Evolutionary conservation across 2,329 filamentous ascomycete species (phyloP).

Genomic region (Ophiocordyceps camponoti-floridani): DNA sequence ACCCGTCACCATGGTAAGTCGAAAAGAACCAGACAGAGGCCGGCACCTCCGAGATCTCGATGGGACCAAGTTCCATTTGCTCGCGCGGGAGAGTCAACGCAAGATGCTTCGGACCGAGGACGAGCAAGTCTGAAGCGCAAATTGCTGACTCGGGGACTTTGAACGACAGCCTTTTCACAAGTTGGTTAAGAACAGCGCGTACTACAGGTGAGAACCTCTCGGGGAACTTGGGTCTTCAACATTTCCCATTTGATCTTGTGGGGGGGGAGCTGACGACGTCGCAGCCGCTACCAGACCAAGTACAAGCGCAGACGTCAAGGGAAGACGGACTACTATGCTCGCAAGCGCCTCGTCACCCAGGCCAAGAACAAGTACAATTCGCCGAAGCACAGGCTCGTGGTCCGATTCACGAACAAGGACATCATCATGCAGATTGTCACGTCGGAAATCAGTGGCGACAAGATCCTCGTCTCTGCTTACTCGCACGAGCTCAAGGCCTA

Average conservation of each 20-base stretch:
- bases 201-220: conserved; percentile 67
- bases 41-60: not conserved
- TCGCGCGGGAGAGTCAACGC: conserved; percentile 55
- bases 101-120: conserved; percentile 89
- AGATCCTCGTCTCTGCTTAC: conserved; percentile 87
- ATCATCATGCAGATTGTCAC: conserved; percentile 95
- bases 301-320: conserved; percentile 92
- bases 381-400: conserved; percentile 98
- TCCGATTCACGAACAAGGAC: conserved; percentile 99
- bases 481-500: conserved; percentile 95
- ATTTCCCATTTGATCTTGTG: not conserved
- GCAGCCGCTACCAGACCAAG: conserved; percentile 97
- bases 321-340: conserved; percentile 99
- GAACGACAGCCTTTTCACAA: conserved; percentile 68
- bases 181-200: conserved; percentile 91
- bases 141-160: conserved; percentile 97
- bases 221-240: too few relatives aligned
- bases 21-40: conserved; percentile 15
- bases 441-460: conserved; percentile 94
- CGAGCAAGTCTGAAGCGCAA: conserved; percentile 77
- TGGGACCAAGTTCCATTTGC: conserved; percentile 25
- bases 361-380: conserved; percentile 99
- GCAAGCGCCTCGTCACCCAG: conserved; percentile 98
- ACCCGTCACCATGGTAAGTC: conserved; percentile 55
- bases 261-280: not conserved